Conservation (phyloP, 257 asterid species). For the Solanum bukasovii region DNA sequence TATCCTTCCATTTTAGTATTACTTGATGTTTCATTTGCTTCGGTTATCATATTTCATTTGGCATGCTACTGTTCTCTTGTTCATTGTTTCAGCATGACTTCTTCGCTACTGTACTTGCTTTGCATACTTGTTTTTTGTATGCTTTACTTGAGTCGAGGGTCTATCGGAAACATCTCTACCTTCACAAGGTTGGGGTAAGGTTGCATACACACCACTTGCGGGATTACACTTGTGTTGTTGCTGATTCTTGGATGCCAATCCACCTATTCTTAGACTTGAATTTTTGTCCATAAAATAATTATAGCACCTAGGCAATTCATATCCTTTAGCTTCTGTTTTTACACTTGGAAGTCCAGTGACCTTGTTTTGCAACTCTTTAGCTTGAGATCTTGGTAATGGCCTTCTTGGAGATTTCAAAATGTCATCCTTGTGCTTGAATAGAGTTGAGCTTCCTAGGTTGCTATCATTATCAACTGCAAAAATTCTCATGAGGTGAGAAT, state of each 20-base stretch:
- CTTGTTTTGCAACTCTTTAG: background rate
- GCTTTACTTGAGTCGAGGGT: background rate
- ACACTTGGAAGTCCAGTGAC: background rate
- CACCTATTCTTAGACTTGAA: background rate
- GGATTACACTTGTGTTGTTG: background rate
- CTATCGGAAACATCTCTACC: background rate
- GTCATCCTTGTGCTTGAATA: background rate
- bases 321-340: background rate
- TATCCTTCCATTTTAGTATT: background rate
- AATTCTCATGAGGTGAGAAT: background rate
- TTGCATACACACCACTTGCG: background rate
- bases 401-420: background rate
- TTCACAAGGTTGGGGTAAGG: background rate
- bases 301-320: background rate
- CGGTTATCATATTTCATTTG: background rate
- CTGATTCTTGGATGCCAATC: background rate
- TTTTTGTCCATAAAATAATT: background rate
- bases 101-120: background rate
- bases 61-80: background rate
- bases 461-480: background rate
- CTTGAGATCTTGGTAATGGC: background rate
- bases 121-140: background rate
- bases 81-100: background rate
- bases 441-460: background rate
- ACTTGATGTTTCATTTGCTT: background rate